Evolutionary conservation across 805 yeast genomes (phyloP).

Genomic region (Trichomonascus vanleenenianus): DNA sequence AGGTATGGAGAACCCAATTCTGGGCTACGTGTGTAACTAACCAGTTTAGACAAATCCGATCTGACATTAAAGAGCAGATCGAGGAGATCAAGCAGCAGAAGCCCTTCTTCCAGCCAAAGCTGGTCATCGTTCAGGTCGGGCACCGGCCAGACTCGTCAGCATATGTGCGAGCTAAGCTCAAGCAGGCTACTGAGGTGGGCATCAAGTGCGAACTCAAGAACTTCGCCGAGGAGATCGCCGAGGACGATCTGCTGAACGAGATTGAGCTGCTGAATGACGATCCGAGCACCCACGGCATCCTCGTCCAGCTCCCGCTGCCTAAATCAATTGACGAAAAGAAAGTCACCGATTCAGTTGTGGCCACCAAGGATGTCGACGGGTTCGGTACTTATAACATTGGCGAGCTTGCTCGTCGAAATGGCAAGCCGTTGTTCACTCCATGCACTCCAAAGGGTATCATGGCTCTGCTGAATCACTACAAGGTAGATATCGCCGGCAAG

Average conservation of each 20-base stretch:
- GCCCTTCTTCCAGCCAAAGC: constrained; percentile 50
- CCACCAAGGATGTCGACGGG: constrained; percentile 91
- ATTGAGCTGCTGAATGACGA: constrained; percentile 65
- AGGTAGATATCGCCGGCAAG: constrained; percentile 64
- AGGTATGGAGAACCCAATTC: constrained; percentile 26
- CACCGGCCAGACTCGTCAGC: constrained; percentile 83
- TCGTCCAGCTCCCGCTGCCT: constrained; percentile 90
- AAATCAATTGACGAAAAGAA: constrained; percentile 65
- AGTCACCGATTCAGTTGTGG: constrained; percentile 73
- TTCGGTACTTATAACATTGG: constrained; percentile 86
- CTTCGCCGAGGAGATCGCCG: constrained; percentile 53
- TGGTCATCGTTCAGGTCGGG: constrained; percentile 87
- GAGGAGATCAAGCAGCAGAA: constrained; percentile 11
- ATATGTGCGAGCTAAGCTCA: constrained; percentile 84
- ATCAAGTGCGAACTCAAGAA: constrained; percentile 60
- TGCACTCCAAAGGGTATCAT: constrained; percentile 95
- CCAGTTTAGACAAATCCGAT: background rate
- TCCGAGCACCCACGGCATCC: constrained; percentile 71
- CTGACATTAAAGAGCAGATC: constrained; percentile 43
- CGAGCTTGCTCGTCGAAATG: constrained; percentile 81
- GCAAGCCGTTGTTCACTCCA: constrained; percentile 75
- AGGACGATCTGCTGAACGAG: constrained; percentile 47
- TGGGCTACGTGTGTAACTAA: background rate
- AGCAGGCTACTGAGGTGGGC: constrained; percentile 80
- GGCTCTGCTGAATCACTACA: constrained; percentile 63